phyloP scores from a whole-genome alignment of 306 rosid species.

The Dryas drummondii region DNA sequence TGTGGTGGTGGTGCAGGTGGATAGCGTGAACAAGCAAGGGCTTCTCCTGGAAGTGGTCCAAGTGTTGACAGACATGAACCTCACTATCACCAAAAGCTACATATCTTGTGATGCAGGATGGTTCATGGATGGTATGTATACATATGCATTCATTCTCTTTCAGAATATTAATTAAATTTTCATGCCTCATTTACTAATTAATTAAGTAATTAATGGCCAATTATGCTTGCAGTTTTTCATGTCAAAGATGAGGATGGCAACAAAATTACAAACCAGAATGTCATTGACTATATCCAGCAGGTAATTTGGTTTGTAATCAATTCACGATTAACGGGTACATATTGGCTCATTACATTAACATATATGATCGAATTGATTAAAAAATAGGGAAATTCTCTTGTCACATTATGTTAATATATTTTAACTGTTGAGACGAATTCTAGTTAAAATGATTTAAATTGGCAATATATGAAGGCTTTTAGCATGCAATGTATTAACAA shows the following conservation, averaged over 20 bases:
- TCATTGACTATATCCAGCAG: constrained; percentile 51
- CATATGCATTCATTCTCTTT: background rate
- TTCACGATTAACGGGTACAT: background rate
- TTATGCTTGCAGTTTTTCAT: constrained; percentile 53
- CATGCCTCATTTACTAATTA: too few species aligned
- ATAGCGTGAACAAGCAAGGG: constrained; percentile 66
- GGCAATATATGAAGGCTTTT: too few species aligned
- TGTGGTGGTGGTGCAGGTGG: constrained; percentile 40
- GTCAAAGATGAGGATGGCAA: constrained; percentile 59
- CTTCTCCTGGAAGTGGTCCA: constrained; percentile 74
- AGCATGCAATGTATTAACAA: background rate
- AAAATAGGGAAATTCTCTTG: too few species aligned
- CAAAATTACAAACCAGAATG: constrained; percentile 51
- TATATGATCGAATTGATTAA: too few species aligned
- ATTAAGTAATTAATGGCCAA: too few species aligned
- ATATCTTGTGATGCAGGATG: constrained; percentile 75
- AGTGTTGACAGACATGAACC: constrained; percentile 68
- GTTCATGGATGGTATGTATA: constrained; percentile 65
- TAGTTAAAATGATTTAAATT: too few species aligned
- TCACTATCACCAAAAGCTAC: constrained; percentile 58
- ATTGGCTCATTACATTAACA: background rate
- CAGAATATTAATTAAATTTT: too few species aligned
- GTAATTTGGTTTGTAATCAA: constrained; percentile 12
- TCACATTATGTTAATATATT: too few species aligned
- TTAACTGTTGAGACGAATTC: too few species aligned